Base-by-base conservation (phyloP, 495 filamentous ascomycete genomes). In the Annulohypoxylon stygium region DNA sequence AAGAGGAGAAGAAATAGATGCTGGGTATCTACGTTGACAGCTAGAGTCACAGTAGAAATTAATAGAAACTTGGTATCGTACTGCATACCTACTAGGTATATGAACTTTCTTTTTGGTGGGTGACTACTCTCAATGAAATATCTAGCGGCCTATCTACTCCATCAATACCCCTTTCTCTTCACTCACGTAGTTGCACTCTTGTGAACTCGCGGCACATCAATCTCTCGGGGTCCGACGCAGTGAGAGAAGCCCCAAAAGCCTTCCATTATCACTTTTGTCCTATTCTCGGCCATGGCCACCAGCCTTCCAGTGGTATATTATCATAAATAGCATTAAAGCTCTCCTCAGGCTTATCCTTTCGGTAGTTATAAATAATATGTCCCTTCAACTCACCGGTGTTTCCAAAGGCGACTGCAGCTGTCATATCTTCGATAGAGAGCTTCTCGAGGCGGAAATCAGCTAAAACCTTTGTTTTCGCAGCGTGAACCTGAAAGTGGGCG, bases 231-330 rank as follows among this genome's bases (percentile, higher is more conserved):
- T 18, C 8, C 37, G 12, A 18, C 43, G 14, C 14, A 47, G n/a
- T 47, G n/a, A 16, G 5, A 47, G 5, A 30, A 51, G 6, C 6
- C 45, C 16, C 14, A 14, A 18, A 20, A 11, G 4, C n/a, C 43
- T 18, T 48, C 20, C 43, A 18, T 7, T 18, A 5, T 48, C 14
- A 4, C 11, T 45, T 45, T 20, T 16, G 5, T 25, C 9, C 53
- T 9, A 16, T 57, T 18, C 10, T 60, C 7, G 57, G 57, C 57
- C 57, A 60, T 41, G 57, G 57, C 57, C 57, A 60, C 57, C 57
- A 60, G 26, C 57, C 57, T 61, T 61, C 57, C 57, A 60, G 45
- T 14, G 36, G 34, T 37, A 60, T 60, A 25, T 25, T 9, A 12
- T 61, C 57, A 37, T 61, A 61, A 3, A 61, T 43, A 26, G 57